Evolutionary conservation across 2,329 filamentous ascomycete genomes (phyloP).

Genomic region (Cadophora gregata): DNA sequence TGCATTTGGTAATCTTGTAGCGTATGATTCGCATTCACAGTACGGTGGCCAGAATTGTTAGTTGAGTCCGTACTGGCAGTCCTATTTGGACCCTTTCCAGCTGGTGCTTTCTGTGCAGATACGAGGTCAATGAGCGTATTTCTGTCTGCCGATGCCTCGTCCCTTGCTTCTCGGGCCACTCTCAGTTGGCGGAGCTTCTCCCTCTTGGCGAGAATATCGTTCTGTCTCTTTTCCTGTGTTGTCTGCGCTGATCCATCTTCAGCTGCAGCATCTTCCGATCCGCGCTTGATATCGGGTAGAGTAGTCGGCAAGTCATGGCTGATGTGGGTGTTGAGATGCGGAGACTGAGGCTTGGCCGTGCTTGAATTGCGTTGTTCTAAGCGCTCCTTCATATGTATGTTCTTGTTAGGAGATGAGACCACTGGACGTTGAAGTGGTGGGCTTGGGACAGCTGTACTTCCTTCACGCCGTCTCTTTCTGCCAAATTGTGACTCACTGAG

Average conservation of each 20-base stretch:
- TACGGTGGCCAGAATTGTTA: background rate
- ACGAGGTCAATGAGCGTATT: background rate
- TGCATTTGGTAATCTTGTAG: slow-evolving; percentile 13
- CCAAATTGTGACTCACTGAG: background rate
- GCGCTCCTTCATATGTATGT: background rate
- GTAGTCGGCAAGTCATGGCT: background rate
- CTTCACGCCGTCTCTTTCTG: background rate
- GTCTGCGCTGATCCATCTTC: background rate
- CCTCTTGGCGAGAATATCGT: background rate
- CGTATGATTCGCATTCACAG: background rate
- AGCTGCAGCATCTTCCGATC: background rate
- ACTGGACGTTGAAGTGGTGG: background rate
- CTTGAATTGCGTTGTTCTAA: background rate
- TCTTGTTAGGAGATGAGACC: background rate
- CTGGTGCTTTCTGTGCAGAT: background rate
- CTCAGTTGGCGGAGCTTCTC: background rate
- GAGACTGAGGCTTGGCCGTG: background rate
- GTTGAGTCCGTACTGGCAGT: background rate
- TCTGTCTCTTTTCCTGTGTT: background rate
- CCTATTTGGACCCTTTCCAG: background rate
- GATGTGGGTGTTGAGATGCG: background rate
- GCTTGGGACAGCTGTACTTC: background rate
- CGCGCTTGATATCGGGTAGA: background rate
- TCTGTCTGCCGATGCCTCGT: background rate
- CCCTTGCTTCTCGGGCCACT: background rate